These are phyloP conservation scores for Pestalotiopsis fici DNA, from an alignment of 2,329 filamentous ascomycete genomes.

Conservation along the genomic window DNA sequence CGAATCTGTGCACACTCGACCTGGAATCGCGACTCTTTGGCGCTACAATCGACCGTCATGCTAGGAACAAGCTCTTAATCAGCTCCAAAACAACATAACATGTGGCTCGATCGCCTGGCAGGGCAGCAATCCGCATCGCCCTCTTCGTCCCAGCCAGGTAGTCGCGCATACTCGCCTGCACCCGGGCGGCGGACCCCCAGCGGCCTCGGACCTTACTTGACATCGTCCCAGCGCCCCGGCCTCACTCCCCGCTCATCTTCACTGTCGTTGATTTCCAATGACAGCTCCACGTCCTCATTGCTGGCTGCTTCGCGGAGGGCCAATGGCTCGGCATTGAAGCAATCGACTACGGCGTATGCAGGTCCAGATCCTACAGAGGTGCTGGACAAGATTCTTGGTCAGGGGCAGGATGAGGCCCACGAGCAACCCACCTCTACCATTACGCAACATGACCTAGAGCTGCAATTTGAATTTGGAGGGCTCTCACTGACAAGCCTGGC, in stretches of 20 bases:
- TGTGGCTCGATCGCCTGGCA: constrained; percentile 91
- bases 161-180: constrained; percentile 72
- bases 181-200: constrained; percentile 65
- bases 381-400: constrained; percentile 52
- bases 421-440: constrained; percentile 21
- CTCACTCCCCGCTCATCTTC: constrained; percentile 69
- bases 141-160: constrained; percentile 51
- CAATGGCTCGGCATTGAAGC: constrained; percentile 70
- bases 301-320: constrained; percentile 63
- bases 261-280: constrained; percentile 74
- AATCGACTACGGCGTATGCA: constrained; percentile 51
- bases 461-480: constrained; percentile 77
- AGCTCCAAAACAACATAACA: constrained; percentile 38
- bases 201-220: constrained; percentile 68
- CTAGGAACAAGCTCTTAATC: not conserved
- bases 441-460: constrained; percentile 56
- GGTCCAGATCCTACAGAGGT: constrained; percentile 72
- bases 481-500: constrained; percentile 76
- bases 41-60: constrained; percentile 1
- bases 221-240: constrained; percentile 65
- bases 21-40: not conserved
- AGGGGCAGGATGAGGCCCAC: constrained; percentile 11
- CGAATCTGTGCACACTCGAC: not conserved
- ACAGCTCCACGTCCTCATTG: constrained; percentile 74
- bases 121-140: constrained; percentile 65